phyloP scores from a whole-genome alignment of 805 yeast genomes.

The Yamadazyma olivae region DNA sequence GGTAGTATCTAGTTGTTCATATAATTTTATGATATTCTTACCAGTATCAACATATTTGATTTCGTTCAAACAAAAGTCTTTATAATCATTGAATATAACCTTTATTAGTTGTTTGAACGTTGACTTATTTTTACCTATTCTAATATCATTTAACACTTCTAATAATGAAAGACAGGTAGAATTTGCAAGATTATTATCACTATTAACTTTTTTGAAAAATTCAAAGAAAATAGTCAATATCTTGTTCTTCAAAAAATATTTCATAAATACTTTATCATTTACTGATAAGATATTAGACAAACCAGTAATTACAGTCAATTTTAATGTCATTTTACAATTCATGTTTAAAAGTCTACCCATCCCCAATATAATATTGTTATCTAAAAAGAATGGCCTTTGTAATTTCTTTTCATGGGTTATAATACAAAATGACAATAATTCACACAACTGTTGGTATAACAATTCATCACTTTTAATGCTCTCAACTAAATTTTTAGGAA shows the following conservation, averaged over 20 bases:
- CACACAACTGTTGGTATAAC: slow-evolving; percentile 60
- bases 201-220: slow-evolving; percentile 46
- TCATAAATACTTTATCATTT: slow-evolving; percentile 60
- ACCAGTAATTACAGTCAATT: slow-evolving; percentile 68
- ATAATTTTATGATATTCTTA: slow-evolving; percentile 16
- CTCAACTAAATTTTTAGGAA: slow-evolving; percentile 2
- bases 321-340: slow-evolving; percentile 46
- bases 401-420: slow-evolving; percentile 56
- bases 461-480: slow-evolving; percentile 32
- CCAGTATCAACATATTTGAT: slow-evolving; percentile 31
- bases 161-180: slow-evolving; percentile 74
- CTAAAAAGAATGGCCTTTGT: slow-evolving; percentile 62
- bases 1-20: slow-evolving; percentile 9
- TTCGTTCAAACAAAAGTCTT: slow-evolving; percentile 18
- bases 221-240: slow-evolving; percentile 48
- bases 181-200: slow-evolving; percentile 60
- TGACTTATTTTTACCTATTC: slow-evolving; percentile 19
- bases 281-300: slow-evolving; percentile 58
- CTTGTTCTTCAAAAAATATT: slow-evolving; percentile 54
- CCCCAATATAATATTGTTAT: slow-evolving; percentile 55
- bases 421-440: slow-evolving; percentile 64
- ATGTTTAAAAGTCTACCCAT: slow-evolving; percentile 47
- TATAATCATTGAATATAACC: slow-evolving; percentile 30
- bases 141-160: slow-evolving; percentile 35
- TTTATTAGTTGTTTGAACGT: slow-evolving; percentile 4